Evolutionary conservation across 106 monocot species (phyloP), one percentile per base, ranked within the genome.

Genomic region (Posidonia australis): DNA sequence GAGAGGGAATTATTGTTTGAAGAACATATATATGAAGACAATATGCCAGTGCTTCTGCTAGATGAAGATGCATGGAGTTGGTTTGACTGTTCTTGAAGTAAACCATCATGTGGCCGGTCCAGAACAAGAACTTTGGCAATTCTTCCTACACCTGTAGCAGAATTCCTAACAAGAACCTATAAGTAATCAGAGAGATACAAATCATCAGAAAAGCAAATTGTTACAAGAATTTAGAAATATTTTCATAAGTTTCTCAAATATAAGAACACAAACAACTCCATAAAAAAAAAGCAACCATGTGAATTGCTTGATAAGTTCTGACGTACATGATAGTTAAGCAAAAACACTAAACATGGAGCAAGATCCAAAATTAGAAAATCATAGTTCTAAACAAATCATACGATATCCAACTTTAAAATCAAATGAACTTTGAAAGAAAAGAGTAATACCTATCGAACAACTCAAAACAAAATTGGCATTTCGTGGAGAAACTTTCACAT

Each of bases 161-260:
- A 21, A 77, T 91, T 99, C 77, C 79, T 91, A 25, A 99, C 54
- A 62, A 83, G 74, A 87, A 91, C 83, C 91, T 99, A 67, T 19
- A 60, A 70, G 44, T 1, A 51, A 14, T 49, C 65, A 14, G 16
- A 44, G 44, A 54, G 30, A 66, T 51, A 13, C 9, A 26, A 30
- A 49, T 10, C 3, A 14, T 29, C 4, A 66, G 21, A 31, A 52
- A 31, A 30, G n/a, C 1, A 28, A n/a, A 59, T 59, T 16, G 5
- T 9, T 16, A 59, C 11, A n/a, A 32, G 4, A 55, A 23, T 23
- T 25, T 0, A 18, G 24, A 19, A 11, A 23, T 19, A 23, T 55
- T 2, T 18, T 55, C 13, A 20, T 3, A 21, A 55, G 21, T 3
- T 19, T 23, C 13, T 5, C 2, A 19, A 23, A 10, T 55, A 18